A percentile compares a stretch with the other conserved stretches of the same genome.
Evolutionary conservation across 176 grass and related monocot species (phyloP).

Genomic region (Paspalum vaginatum): DNA sequence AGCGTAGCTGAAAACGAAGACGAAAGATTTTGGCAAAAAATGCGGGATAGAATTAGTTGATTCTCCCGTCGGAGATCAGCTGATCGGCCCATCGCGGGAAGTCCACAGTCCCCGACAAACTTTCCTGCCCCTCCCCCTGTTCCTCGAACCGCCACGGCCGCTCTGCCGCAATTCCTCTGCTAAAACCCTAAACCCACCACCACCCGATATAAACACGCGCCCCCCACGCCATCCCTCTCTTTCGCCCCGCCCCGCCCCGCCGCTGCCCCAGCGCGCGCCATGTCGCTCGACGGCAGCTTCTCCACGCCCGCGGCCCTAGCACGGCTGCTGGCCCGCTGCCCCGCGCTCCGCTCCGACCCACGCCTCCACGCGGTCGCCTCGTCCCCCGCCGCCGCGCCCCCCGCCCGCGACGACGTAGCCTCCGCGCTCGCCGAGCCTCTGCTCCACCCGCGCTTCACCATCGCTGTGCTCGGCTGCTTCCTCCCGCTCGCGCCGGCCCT

Average conservation of each 20-base stretch:
- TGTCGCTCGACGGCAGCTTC: slow-evolving; percentile 86
- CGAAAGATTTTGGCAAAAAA: no score
- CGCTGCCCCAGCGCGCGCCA: slow-evolving; percentile 26
- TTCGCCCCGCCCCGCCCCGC: background rate
- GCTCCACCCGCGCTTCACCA: slow-evolving; percentile 76
- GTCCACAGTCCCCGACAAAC: no score
- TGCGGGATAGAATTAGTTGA: no score
- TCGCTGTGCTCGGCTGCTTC: slow-evolving; percentile 85
- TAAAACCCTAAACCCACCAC: slow-evolving; percentile 78
- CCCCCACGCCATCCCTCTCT: background rate
- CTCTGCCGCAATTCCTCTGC: slow-evolving; percentile 19
- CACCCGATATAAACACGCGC: slow-evolving; percentile 25
- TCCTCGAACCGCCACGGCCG: background rate
- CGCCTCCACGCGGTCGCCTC: slow-evolving; percentile 49
- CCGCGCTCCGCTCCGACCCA: slow-evolving; percentile 52
- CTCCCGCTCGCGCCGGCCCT: slow-evolving; percentile 62
- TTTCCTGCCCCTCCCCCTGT: no score
- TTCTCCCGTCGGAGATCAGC: no score
- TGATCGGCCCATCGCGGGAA: no score
- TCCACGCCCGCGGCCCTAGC: slow-evolving; percentile 51
- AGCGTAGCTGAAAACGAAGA: no score
- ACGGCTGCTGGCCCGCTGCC: slow-evolving; percentile 70
- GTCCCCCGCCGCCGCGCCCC: slow-evolving; percentile 14
- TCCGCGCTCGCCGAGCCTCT: slow-evolving; percentile 76
- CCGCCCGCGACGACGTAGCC: slow-evolving; percentile 54